Evolutionary conservation across 2,329 filamentous ascomycete species (phyloP).

Genomic region (Sphaerostilbella broomeana): DNA sequence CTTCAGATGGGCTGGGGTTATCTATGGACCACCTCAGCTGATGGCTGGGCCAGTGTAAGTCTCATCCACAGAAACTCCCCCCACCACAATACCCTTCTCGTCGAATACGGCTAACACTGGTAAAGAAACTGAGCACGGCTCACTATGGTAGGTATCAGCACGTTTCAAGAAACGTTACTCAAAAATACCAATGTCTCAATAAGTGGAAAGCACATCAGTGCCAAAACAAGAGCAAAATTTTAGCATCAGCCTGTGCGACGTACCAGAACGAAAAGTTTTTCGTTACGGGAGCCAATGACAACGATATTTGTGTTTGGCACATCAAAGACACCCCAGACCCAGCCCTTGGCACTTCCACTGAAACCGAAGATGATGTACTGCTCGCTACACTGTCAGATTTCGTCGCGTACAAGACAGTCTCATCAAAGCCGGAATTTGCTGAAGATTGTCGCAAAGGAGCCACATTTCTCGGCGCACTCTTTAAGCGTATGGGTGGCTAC

Average conservation of each 20-base stretch:
- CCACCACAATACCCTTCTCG: no score
- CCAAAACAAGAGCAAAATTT: slow-evolving; percentile 77
- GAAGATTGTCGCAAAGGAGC: slow-evolving; percentile 91
- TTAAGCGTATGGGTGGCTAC: slow-evolving; percentile 83
- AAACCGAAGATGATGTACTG: slow-evolving; percentile 44
- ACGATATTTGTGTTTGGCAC: slow-evolving; percentile 83
- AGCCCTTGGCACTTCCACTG: slow-evolving; percentile 28
- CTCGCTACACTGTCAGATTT: slow-evolving; percentile 75
- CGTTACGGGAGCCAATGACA: slow-evolving; percentile 90
- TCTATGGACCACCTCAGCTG: slow-evolving; percentile 83
- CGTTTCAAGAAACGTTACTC: slow-evolving; percentile 53
- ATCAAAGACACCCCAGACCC: slow-evolving; percentile 40
- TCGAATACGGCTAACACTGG: slow-evolving; percentile 9
- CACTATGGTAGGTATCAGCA: slow-evolving; percentile 54
- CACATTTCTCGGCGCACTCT: slow-evolving; percentile 81
- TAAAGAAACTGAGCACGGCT: slow-evolving; percentile 59
- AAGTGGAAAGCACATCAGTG: slow-evolving; percentile 80
- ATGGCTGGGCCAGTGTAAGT: slow-evolving; percentile 74
- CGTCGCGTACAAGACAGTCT: slow-evolving; percentile 86
- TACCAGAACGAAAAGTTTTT: slow-evolving; percentile 72
- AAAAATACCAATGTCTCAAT: slow-evolving; percentile 73
- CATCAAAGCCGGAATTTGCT: slow-evolving; percentile 75
- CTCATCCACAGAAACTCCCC: background rate
- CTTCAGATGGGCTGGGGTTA: slow-evolving; percentile 79
- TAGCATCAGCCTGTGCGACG: slow-evolving; percentile 71